These are phyloP conservation scores for Drechslerella coelobrocha DNA, from an alignment of 2,329 filamentous ascomycete species.

Conservation along the genomic window DNA sequence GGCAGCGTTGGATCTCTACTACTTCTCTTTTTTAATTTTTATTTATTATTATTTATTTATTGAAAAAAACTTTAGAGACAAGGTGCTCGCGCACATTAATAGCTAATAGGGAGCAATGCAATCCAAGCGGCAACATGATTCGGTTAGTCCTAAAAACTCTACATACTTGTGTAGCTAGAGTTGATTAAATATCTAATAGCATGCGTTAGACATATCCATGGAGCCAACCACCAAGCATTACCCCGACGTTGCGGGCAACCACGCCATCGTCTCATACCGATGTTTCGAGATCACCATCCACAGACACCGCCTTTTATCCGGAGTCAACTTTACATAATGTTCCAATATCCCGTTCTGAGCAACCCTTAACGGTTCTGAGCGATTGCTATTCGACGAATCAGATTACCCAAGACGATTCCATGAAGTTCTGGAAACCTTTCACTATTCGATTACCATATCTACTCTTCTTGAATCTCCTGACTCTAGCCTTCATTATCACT, in stretches of 20 bases:
- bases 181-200: too few species aligned
- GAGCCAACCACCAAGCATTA: slow-evolving; percentile 16
- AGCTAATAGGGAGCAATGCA: too few species aligned
- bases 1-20: too few species aligned
- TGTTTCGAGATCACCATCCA: slow-evolving; percentile 26
- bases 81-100: too few species aligned
- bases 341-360: slow-evolving; percentile 25
- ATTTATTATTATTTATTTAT: too few species aligned
- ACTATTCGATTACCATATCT: slow-evolving; percentile 71
- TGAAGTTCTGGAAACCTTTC: slow-evolving; percentile 67
- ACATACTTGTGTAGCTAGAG: too few species aligned
- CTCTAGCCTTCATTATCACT: slow-evolving; percentile 63
- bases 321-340: slow-evolving; percentile 22
- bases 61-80: too few species aligned
- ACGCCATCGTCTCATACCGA: slow-evolving; percentile 31
- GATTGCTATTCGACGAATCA: slow-evolving; percentile 13
- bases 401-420: slow-evolving; percentile 21
- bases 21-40: too few species aligned
- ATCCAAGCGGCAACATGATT: too few species aligned
- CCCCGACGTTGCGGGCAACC: slow-evolving; percentile 24
- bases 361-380: slow-evolving; percentile 15
- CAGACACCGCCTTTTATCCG: slow-evolving; percentile 26
- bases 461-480: slow-evolving; percentile 64
- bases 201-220: slow-evolving; percentile 13
- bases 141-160: too few species aligned